Evolutionary conservation across 768 basidiomycete genomes (phyloP), one percentile per base, ranked within the genome.

Genomic region (Rhizopogon sp.): DNA sequence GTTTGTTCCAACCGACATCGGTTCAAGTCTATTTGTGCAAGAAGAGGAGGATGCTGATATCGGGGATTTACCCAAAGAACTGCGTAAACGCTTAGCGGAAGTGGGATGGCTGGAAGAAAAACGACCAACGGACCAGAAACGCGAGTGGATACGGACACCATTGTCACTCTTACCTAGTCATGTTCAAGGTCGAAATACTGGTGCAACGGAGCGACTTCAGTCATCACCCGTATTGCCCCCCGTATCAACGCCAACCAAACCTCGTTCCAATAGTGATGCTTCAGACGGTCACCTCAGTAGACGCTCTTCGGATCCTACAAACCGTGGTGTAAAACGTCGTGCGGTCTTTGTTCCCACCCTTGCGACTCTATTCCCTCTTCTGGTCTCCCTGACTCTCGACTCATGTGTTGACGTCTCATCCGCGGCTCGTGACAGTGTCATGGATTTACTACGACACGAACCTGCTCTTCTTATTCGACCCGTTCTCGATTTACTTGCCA

Each of bases 1-100:
- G 1, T 92, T 90, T 60, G 79, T 89, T 11, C 79, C 87, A 0
- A 87, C 87, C 0, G 88, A 90, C 59, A 83, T 90, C 43, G 89
- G 89, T 1, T 82, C 84, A 1, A 79, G 72, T 55, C 66, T 73
- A 9, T 88, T 81, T 60, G 73, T 85, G 2, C 75, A 73, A 28
- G 76, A 79, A 29, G 81, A 85, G 52, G 82, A 85, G 51, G 60
- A 70, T 0, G 76, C 77, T 14, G 80, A 82, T 37, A 62, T 69
- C 43, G 76, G 76, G 50, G 77, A 72, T 25, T 72, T 92, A 11
- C 88, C 89, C 3, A 58, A 75, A 13, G 88, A 90, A 60, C 65
- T 90, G 37, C 77, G 79, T 51, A 81, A 81, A 56, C 80, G 82
- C 42, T 72, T 92, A 16, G 78, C 81, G 1, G 87, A 90, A 55